Evolutionary conservation across 2,329 filamentous ascomycete species (phyloP), one percentile per base, ranked within the genome.

Genomic region (Ustulina deusta): DNA sequence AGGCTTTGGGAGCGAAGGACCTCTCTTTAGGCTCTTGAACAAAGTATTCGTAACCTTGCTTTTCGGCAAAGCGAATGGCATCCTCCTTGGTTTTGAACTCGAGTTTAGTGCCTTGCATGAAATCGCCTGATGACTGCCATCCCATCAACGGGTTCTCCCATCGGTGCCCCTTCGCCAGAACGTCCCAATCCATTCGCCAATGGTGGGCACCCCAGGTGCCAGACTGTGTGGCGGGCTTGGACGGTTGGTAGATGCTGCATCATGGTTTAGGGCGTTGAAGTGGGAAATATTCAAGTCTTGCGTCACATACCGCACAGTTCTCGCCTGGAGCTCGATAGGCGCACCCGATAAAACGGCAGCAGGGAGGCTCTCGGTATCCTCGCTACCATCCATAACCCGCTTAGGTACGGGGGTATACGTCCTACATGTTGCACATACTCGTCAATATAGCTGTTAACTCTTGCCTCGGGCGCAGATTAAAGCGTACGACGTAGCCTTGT

Each of bases 61-160:
- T 99, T 84, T 98, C 92, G 27, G 97, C 96, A 78, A 99, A 99
- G 66, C 86, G 84, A 76, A 99, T 95, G 72, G 96, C 96, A 75
- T 97, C 95, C 79, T 98, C 94, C 86, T 97, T 98, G 75, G 85
- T 87, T 81, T 92, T 92, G 87, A 99, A 99, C 81, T 91, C 91
- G 76, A 99, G 82, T 79, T 94, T 89, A 56, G 94, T 97, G 77
- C 94, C 95, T 81, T 99, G 94, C 93, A 99, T 96, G 78, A 89
- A 89, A 81, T 99, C 96, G 63, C 87, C 95, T 20, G 94, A 97
- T 27, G 95, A 98, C 80, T 97, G 94, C 97, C 97, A 99, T 69
- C 96, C 96, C 89, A 99, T 99, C 79, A 99, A 83, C 54, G 92
- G 93, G 83, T 99, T 99, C 85, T 99, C 96, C 97, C 96, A 99